Base-by-base conservation (phyloP, 1,284 basidiomycete species). In the Lignosus rhinocerotis region DNA sequence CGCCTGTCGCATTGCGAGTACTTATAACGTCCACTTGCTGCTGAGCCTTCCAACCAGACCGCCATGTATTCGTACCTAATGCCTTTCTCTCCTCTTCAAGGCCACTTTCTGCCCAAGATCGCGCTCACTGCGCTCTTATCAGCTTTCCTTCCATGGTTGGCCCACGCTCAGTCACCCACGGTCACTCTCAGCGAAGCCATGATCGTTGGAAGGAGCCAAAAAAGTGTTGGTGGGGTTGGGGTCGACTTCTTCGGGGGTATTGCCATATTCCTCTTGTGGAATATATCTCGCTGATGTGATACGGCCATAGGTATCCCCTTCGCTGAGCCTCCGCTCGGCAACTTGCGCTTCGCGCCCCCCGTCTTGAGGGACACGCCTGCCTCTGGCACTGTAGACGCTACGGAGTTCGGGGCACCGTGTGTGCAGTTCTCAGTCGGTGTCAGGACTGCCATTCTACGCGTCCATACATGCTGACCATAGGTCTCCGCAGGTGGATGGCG, bases 341-440 rank as follows among this genome's bases (percentile, higher is more conserved):
- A 17, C 8, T n/a, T 42, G 39, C 39, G 39, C 39, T 42, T 42
- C n/a, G 39, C 39, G 8, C 14, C 39, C 2, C 39, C 39, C 8
- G 39, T 42, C n/a, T n/a, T 42, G 14, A 42, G 17, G 39, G 39
- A 42, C 39, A 42, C 39, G 11, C 39, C 6, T 8, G 10, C 14
- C n/a, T 4, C 14, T 42, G 8, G n/a, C 17, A 16, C 39, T 42
- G 14, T 42, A n/a, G n/a, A 42, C 17, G 39, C 39, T 17, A 42
- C 39, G n/a, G 39, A 42, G n/a, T 42, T 58, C 38, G 67, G 69
- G 6, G 45, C 30, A 2, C 21, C 61, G 6, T 71, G 69, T 39
- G 31, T 63, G 2, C 61, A 68, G 42, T 11, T 54, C 19, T 51
- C 46, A 1, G 68, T 67, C 60, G 52, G n/a, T 14, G 10, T 25